Conservation (phyloP, 306 rosid genomes). For the Adenanthera pavonina region DNA sequence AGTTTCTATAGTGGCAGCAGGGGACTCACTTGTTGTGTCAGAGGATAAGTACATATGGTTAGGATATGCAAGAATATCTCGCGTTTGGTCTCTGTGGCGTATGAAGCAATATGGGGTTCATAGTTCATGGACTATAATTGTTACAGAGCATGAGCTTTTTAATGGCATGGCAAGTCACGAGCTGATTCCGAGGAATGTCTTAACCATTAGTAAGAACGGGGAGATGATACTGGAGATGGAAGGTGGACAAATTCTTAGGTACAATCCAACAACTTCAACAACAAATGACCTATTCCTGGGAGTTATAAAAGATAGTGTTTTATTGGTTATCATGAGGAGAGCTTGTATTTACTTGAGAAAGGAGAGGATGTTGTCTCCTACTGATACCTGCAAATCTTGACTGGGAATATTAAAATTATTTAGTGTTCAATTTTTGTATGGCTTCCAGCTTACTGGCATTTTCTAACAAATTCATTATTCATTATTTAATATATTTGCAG, state of each 20-base stretch:
- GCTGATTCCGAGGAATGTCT: not conserved
- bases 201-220: no score
- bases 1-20: not conserved
- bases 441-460: constrained; percentile 15
- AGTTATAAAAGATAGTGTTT: no score
- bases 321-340: no score
- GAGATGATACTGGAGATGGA: not conserved
- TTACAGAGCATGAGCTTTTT: not conserved
- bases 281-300: no score
- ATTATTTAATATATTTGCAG: constrained; percentile 1
- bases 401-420: constrained; percentile 6
- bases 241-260: not conserved
- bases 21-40: not conserved
- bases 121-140: not conserved
- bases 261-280: not conserved
- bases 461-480: constrained; percentile 16
- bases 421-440: constrained; percentile 13
- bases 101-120: not conserved
- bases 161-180: no score
- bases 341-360: no score
- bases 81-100: not conserved
- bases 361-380: no score
- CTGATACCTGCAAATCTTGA: no score
- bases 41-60: no score
- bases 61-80: no score